Evolutionary conservation across 2,329 filamentous ascomycete genomes (phyloP).

Genomic region (Fusarium sp.): DNA sequence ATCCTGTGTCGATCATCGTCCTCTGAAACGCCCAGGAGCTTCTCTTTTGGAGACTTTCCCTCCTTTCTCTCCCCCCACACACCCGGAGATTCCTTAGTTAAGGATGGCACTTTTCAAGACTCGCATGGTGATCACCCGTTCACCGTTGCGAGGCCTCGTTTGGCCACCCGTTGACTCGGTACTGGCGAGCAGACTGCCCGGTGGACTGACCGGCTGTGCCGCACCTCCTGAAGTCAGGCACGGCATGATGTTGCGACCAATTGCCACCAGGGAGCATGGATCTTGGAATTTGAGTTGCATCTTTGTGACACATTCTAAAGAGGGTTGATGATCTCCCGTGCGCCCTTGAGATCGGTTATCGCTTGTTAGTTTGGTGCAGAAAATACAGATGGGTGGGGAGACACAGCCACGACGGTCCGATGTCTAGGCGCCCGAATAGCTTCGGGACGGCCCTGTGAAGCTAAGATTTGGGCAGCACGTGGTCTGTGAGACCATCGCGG

Average conservation of each 20-base stretch:
- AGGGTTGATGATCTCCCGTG: constrained; percentile 9
- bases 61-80: background rate
- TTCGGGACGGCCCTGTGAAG: constrained; percentile 1
- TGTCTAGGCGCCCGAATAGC: background rate
- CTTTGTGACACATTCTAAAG: constrained; percentile 2
- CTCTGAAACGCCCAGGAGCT: constrained; percentile 2
- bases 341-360: background rate
- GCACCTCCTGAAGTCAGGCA: constrained; percentile 1
- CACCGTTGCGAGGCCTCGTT: background rate
- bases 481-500: constrained; percentile 1
- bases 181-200: background rate
- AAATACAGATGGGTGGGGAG: background rate
- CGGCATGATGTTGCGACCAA: background rate
- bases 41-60: constrained; percentile 1
- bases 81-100: background rate
- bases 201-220: constrained; percentile 1
- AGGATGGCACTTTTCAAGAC: constrained; percentile 20
- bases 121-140: constrained; percentile 27
- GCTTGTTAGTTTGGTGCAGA: background rate
- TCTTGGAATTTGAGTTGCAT: constrained; percentile 6
- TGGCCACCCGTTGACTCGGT: constrained; percentile 1
- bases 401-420: background rate
- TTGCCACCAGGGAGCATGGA: background rate
- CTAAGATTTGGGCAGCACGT: constrained; percentile 5
- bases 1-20: constrained; percentile 22